phyloP scores from a whole-genome alignment of 73 alveolate species.

The Tetrahymena borealis region DNA sequence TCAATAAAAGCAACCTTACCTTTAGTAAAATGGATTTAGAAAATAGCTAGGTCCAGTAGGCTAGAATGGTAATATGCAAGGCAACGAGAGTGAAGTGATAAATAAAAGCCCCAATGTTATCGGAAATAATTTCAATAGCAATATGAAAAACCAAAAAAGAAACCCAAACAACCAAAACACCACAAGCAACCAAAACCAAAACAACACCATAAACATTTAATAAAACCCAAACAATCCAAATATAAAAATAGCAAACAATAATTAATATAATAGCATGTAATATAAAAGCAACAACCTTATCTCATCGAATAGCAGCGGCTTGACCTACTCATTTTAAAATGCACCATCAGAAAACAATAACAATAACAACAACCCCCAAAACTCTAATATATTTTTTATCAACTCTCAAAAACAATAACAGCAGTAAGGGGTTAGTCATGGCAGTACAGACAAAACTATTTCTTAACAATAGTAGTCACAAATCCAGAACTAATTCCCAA shows the following conservation, averaged over 20 bases:
- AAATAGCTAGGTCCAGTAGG: not conserved
- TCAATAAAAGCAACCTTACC: not conserved
- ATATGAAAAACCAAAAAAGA: not conserved
- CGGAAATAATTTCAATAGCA: not conserved
- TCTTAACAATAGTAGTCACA: not conserved
- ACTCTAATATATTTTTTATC: not conserved
- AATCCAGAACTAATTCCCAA: too few species aligned
- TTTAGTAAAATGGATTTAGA: not conserved
- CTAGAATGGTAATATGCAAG: too few species aligned
- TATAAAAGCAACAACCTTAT: not conserved
- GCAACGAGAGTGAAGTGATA: not conserved
- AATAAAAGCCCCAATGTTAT: not conserved
- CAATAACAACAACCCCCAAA: not conserved
- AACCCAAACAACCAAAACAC: not conserved
- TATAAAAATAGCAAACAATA: not conserved
- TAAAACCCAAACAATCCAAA: not conserved
- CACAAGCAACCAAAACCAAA: too few species aligned
- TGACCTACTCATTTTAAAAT: too few species aligned
- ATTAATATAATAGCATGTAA: not conserved
- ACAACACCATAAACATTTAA: too few species aligned
- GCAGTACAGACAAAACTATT: not conserved
- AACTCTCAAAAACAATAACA: not conserved
- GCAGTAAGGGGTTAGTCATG: not conserved
- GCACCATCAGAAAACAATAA: too few species aligned
- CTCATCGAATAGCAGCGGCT: too few species aligned